A percentile compares a stretch with the other conserved stretches of the same genome.
These are phyloP conservation scores for Falciphora oryzae DNA, from an alignment of 2,329 filamentous ascomycete species.

Conservation along the genomic window DNA sequence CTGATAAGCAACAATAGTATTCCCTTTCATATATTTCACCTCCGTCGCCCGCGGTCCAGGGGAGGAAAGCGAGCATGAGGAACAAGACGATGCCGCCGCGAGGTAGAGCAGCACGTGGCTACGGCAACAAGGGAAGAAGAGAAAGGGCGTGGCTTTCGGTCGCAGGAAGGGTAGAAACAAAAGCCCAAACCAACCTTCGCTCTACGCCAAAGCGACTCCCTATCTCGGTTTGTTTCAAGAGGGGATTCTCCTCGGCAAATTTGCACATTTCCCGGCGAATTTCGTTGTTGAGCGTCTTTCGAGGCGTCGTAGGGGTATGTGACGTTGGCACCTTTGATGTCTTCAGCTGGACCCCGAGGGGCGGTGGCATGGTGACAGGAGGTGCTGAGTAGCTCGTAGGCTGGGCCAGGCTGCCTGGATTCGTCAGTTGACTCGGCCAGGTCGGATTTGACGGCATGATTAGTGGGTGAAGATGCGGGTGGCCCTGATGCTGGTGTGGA, in stretches of 20 bases:
- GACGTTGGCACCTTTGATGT: conserved; percentile 38
- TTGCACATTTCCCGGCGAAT: conserved; percentile 91
- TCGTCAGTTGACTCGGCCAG: conserved; percentile 81
- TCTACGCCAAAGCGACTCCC: conserved; percentile 94
- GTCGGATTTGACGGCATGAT: conserved; percentile 61
- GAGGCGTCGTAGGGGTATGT: conserved; percentile 55
- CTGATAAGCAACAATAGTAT: no score
- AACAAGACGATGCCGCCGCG: no score
- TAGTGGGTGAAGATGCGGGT: conserved; percentile 58
- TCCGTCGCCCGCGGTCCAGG: conserved; percentile 5
- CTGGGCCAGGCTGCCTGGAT: conserved; percentile 40
- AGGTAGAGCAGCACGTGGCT: background rate
- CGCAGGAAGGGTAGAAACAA: background rate
- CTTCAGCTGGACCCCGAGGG: conserved; percentile 42
- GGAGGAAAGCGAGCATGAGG: background rate
- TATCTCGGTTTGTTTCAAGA: conserved; percentile 92
- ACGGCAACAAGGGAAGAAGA: conserved; percentile 16
- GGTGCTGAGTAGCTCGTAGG: conserved; percentile 49
- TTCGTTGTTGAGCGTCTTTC: conserved; percentile 85
- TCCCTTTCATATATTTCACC: no score
- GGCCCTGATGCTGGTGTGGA: conserved; percentile 24
- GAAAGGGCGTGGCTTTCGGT: background rate
- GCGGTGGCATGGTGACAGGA: conserved; percentile 53
- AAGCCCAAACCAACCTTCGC: conserved; percentile 65
- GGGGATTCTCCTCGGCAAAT: conserved; percentile 85